Base-by-base conservation (phyloP, 495 filamentous ascomycete genomes). In the Podospora pseudocomata region DNA sequence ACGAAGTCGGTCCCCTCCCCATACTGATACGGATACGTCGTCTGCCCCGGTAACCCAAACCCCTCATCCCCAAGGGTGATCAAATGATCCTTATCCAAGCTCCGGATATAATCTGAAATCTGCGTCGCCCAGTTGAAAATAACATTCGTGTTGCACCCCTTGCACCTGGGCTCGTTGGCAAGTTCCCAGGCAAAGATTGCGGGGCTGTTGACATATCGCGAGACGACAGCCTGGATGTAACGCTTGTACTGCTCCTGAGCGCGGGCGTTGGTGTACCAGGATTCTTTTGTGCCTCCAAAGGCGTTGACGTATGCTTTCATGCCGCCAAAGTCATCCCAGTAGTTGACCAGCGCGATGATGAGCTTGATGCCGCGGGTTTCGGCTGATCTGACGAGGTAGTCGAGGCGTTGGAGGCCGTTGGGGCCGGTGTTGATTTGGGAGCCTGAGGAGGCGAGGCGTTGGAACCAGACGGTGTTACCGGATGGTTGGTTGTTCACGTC, bases 111-210 rank as follows among this genome's bases (percentile, higher is more conserved):
- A 1, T 80, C 76, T 65, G 82, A 86, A 19, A 83, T 88, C 19
- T 81, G 80, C n/a, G 78, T 77, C 30, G 85, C 86, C 89, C 89
- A 92, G 26, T 85, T 78, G 57, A 81, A 86, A 65, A 91, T 83
- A 13, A 88, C 80, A 6, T 81, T 80, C 0, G 86, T 80, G 27
- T 72, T 77, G 72, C 89, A 91, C 39, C 74, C 87, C 19, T 83
- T 83, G 81, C 89, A 91, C 66, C 88, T 83, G 11, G 88, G 86
- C 79, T 92, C 90, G 74, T 92, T 92, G 20, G 81, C 85, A 6
- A 92, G 79, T 71, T 92, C 89, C 90, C 90, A 92, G 0, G 87
- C 85, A 72, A 92, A 88, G 67, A 92, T 82, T 1, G 89, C 86
- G 0, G 81, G 65, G 3, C 83, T 86, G 53, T 73, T 78, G 23